Base-by-base conservation (phyloP, 345 rosid genomes). In the Melaleuca alternifolia region DNA sequence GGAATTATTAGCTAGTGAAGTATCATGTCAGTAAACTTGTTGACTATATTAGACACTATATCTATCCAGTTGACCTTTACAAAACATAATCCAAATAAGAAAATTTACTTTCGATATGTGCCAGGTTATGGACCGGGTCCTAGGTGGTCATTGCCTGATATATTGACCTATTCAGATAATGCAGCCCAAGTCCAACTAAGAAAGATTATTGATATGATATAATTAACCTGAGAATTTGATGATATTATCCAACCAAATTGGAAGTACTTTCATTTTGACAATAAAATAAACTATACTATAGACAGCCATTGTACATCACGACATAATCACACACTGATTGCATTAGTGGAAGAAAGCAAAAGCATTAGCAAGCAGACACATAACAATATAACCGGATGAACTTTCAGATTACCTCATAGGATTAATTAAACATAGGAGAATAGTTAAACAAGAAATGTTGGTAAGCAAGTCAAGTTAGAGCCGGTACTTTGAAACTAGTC, bases 281-380 rank as follows among this genome's bases (percentile, higher is more conserved):
- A 1, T 59, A 3, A 0, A 59, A 11, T 11, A 9, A 11, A 12
- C n/a, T 11, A 11, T n/a, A 6, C 26, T 13, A 12, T 4, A 6
- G 2, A 59, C 0, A 11, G 4, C 0, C 0, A 57, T 1, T 57
- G 11, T 57, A 0, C 62, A 57, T 10, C 0, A 0, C 3, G 0
- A 13, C 9, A 0, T n/a, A 13, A 12, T 57, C 7, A 57, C 3
- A 24, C 24, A 57, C 62, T 11, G 26, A 57, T 10, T 57, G 30
- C 62, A 57, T 3, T n/a, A 59, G 33, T n/a, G 0, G 0, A 59
- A 59, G 37, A 59, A 59, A 59, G 37, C 71, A 6, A 1, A 59
- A 59, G 71, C 4, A 59, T 59, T 18, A 0, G 16, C 33, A 59
- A 59, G 9, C 71, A n/a, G n/a, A 5, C 30, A 51, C 18, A 2